Evolutionary conservation across 169 alveolate species (phyloP).

Genomic region (Eimeria maxima): DNA sequence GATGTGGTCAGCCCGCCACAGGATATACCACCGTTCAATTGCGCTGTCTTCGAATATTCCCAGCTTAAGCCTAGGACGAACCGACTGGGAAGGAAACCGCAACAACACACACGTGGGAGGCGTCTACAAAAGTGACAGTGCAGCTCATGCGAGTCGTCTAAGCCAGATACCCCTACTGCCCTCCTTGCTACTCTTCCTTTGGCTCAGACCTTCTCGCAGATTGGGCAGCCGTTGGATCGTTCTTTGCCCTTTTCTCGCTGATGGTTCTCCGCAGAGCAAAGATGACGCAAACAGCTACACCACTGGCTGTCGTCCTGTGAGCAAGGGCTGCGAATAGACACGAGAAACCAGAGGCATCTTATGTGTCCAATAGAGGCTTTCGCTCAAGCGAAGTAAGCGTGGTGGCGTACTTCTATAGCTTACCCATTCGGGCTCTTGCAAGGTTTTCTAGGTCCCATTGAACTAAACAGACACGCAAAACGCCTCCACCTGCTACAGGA

Average conservation of each 20-base stretch:
- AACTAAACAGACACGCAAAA: not conserved
- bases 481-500: conserved; percentile 5
- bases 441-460: not conserved
- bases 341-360: not conserved
- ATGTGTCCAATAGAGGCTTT: not conserved
- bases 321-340: conserved; percentile 33
- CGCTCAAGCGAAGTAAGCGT: too few relatives aligned
- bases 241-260: not conserved
- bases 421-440: not conserved
- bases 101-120: not conserved
- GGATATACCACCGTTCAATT: conserved; percentile 65
- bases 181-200: not conserved
- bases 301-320: conserved; percentile 29
- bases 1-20: conserved; percentile 69
- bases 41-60: conserved; percentile 50
- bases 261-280: conserved; percentile 35
- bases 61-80: not conserved
- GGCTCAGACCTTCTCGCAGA: conserved; percentile 5
- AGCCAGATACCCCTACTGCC: not conserved
- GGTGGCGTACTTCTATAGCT: not conserved
- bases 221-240: not conserved
- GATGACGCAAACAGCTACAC: conserved; percentile 40
- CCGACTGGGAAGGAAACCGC: not conserved
- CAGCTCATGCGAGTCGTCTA: not conserved
- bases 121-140: not conserved